Evolutionary conservation across 768 basidiomycete genomes (phyloP).

Genomic region (Tephrocybe sp.): DNA sequence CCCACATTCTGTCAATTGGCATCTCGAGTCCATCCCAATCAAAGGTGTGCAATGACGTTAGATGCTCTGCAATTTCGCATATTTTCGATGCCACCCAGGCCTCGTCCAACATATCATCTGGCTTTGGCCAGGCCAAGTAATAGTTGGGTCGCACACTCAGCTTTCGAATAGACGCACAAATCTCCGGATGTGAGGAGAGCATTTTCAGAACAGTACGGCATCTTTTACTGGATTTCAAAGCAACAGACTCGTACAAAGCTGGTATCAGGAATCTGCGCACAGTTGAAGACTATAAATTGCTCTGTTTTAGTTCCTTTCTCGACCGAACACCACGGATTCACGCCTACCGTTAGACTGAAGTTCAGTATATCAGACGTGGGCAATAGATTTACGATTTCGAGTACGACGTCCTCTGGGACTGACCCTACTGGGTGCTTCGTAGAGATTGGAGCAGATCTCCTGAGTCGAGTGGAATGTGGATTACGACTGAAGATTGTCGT

Average conservation of each 20-base stretch:
- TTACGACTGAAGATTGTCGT: slow-evolving; percentile 31
- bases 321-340: slow-evolving; percentile 3
- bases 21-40: slow-evolving; percentile 54
- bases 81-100: slow-evolving; percentile 38
- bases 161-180: slow-evolving; percentile 38
- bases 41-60: slow-evolving; percentile 39
- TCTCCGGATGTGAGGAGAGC: slow-evolving; percentile 31
- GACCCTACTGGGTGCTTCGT: slow-evolving; percentile 24
- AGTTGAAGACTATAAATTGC: slow-evolving; percentile 24
- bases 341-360: slow-evolving; percentile 39
- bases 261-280: slow-evolving; percentile 34
- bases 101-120: slow-evolving; percentile 39
- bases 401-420: slow-evolving; percentile 37
- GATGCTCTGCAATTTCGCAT: slow-evolving; percentile 26
- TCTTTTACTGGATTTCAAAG: slow-evolving; percentile 40
- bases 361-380: slow-evolving; percentile 37
- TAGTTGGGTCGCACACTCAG: slow-evolving; percentile 49
- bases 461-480: slow-evolving; percentile 28
- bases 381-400: slow-evolving; percentile 36
- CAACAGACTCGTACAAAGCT: slow-evolving; percentile 42
- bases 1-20: slow-evolving; percentile 42
- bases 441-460: slow-evolving; percentile 23
- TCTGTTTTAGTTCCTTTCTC: slow-evolving; percentile 1
- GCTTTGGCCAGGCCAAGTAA: slow-evolving; percentile 48
- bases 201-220: slow-evolving; percentile 36